Evolutionary conservation across 2,329 filamentous ascomycete species (phyloP).

Genomic region (Gliomastix tumulicola): DNA sequence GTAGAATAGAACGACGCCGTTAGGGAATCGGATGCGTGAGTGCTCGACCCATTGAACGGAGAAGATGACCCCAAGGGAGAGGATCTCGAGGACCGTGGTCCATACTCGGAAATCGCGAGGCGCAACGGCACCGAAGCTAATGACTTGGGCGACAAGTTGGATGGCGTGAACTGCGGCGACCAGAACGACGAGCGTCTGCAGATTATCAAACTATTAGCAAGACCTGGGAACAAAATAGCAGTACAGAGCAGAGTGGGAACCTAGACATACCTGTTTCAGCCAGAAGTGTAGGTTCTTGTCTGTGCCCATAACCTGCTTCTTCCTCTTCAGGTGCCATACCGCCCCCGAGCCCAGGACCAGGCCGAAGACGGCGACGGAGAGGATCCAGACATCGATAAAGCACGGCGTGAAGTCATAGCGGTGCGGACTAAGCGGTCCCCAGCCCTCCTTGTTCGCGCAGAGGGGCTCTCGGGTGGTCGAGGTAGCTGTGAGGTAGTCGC

Average conservation of each 20-base stretch:
- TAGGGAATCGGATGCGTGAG: conserved; percentile 73
- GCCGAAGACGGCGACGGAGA: conserved; percentile 70
- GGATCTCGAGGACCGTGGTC: conserved; percentile 64
- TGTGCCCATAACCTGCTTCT: conserved; percentile 56
- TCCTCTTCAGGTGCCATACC: conserved; percentile 71
- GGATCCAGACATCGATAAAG: conserved; percentile 89
- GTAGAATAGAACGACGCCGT: conserved; percentile 84
- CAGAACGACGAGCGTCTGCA: conserved; percentile 52
- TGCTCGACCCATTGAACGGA: conserved; percentile 82
- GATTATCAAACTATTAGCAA: too few species aligned
- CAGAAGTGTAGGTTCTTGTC: conserved; percentile 90
- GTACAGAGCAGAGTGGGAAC: too few species aligned
- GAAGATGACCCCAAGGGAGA: conserved; percentile 69
- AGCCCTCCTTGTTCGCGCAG: conserved; percentile 86
- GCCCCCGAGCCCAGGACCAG: conserved; percentile 71
- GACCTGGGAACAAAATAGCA: background rate
- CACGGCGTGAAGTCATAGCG: conserved; percentile 96
- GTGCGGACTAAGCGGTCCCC: conserved; percentile 83
- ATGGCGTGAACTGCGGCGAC: conserved; percentile 62
- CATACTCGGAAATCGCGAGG: conserved; percentile 79
- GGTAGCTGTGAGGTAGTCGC: conserved; percentile 52
- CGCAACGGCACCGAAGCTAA: conserved; percentile 64
- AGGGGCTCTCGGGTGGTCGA: conserved; percentile 56
- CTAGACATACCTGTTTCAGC: conserved; percentile 77
- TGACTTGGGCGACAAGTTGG: conserved; percentile 71